Conservation (phyloP, 1,284 basidiomycete species). For the Sparassis latifolia region DNA sequence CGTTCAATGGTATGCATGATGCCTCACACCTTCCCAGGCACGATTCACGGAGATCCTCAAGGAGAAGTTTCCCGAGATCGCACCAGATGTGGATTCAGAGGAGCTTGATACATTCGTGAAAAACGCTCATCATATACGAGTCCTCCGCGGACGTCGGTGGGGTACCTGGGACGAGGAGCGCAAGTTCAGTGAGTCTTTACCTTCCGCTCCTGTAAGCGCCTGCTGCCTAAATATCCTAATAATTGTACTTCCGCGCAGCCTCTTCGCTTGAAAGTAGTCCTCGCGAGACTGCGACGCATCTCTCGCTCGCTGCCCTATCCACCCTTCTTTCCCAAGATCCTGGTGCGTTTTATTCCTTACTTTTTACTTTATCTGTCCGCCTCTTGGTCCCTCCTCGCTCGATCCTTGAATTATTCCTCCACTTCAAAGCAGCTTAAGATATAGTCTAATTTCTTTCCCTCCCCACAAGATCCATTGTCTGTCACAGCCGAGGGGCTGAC, state of each 20-base stretch:
- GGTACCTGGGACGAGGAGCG: conserved; percentile 50
- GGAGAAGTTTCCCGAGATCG: conserved; percentile 16
- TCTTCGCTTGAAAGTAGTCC: conserved; percentile 28
- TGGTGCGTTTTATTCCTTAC: conserved; percentile 10
- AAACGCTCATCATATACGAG: conserved; percentile 79
- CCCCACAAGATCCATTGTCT: conserved; percentile 9
- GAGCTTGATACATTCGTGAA: conserved; percentile 84
- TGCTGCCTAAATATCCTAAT: neutral
- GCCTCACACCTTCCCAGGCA: conserved; percentile 5
- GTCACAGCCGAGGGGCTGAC: conserved; percentile 30
- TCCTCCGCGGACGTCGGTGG: conserved; percentile 71
- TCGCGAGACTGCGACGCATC: conserved; percentile 55
- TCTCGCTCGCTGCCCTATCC: conserved; percentile 58
- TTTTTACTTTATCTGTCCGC: neutral
- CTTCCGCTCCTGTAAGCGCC: neutral
- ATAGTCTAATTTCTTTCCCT: too few relatives aligned
- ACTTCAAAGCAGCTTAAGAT: too few relatives aligned
- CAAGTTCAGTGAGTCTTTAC: conserved; percentile 47
- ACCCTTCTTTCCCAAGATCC: conserved; percentile 23
- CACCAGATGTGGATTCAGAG: conserved; percentile 37
- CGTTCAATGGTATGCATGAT: neutral
- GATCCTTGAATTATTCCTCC: too few relatives aligned
- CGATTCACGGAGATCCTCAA: conserved; percentile 22
- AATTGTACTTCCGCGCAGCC: conserved; percentile 8
- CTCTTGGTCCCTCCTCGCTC: too few relatives aligned